Evolutionary conservation across 202 grass and related monocot species (phyloP), one percentile per base, ranked within the genome.

Genomic region (Zizania palustris): DNA sequence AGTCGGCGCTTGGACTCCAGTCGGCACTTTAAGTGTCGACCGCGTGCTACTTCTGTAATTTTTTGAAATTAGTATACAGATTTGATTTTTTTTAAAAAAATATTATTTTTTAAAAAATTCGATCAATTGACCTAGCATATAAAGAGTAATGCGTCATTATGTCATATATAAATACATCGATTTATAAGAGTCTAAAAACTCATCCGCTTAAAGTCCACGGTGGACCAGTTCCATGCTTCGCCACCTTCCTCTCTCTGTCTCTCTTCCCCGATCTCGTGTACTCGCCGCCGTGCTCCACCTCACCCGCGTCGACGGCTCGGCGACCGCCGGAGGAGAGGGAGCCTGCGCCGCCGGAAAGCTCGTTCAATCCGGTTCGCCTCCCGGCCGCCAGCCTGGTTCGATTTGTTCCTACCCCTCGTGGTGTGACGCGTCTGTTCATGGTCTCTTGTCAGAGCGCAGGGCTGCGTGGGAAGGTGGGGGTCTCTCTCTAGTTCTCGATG

Each of bases 151-250:
- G 2, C 2, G 28, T 28, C 28, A 28, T 28, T 28, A 28, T 28
- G 28, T 28, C 28, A 28, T 28, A 28, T 28, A 28, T 28, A 28
- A 28, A 28, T 28, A 28, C 28, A 28, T 28, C 28, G 2, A 28
- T 28, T 28, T 28, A 28, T 28, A 28, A 28, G 28, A 28, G 2
- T 28, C 28, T 28, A 28, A 28, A 28, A 49, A 44, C 40, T 51
- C 35, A 19, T 19, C 65, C 53, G 16, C 35, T 77, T 9, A 50
- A 28, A 72, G 67, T 72, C 78, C 78, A 80, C 67, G 59, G 68
- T 81, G 51, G 71, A 75, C 80, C 71, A 37, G 45, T 43, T 63
- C 73, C 73, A 60, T 18, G 2, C 28, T 28, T 28, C 40, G 1
- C 43, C 50, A 5, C 13, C 6, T 3, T 11, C 55, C 77, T 50